Evolutionary conservation across 1,284 basidiomycete genomes (phyloP).

Genomic region (Cryptococcus jaspeensis): DNA sequence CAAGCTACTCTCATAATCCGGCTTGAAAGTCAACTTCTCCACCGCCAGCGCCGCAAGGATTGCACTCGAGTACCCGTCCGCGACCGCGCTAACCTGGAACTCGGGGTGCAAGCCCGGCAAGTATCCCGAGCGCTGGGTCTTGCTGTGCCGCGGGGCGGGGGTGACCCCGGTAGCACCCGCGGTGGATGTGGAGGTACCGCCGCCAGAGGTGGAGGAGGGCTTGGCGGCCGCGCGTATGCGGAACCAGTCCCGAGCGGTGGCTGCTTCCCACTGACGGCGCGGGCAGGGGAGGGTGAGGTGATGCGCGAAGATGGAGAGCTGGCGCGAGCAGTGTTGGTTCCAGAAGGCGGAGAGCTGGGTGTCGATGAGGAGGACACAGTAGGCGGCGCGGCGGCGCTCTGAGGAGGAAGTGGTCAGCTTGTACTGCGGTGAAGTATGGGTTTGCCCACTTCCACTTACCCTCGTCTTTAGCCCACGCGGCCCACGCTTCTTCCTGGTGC

Average conservation of each 20-base stretch:
- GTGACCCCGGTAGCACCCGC: background rate
- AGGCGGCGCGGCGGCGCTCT: conserved; percentile 45
- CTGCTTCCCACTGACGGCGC: conserved; percentile 37
- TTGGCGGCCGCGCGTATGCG: conserved; percentile 8
- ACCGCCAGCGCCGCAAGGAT: conserved; percentile 30
- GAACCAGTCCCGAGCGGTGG: conserved; percentile 34
- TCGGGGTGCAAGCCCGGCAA: conserved; percentile 42
- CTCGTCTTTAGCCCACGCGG: conserved; percentile 44
- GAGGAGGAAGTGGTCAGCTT: background rate
- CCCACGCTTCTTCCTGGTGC: conserved; percentile 35
- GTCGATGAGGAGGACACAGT: conserved; percentile 40
- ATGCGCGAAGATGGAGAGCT: conserved; percentile 45
- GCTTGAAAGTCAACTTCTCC: conserved; percentile 19
- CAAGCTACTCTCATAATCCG: conserved; percentile 33
- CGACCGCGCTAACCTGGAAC: conserved; percentile 31
- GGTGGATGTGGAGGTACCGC: background rate
- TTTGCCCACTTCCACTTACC: conserved; percentile 17
- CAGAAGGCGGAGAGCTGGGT: conserved; percentile 44
- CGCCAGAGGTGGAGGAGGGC: background rate
- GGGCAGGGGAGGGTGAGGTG: conserved; percentile 36
- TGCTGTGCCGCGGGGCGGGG: conserved; percentile 6
- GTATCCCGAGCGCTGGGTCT: conserved; percentile 17
- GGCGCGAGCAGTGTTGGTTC: conserved; percentile 41
- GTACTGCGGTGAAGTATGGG: too few species aligned
- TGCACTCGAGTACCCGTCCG: conserved; percentile 36